phyloP scores from a whole-genome alignment of 306 rosid species.

The Dalbergia cultrata region DNA sequence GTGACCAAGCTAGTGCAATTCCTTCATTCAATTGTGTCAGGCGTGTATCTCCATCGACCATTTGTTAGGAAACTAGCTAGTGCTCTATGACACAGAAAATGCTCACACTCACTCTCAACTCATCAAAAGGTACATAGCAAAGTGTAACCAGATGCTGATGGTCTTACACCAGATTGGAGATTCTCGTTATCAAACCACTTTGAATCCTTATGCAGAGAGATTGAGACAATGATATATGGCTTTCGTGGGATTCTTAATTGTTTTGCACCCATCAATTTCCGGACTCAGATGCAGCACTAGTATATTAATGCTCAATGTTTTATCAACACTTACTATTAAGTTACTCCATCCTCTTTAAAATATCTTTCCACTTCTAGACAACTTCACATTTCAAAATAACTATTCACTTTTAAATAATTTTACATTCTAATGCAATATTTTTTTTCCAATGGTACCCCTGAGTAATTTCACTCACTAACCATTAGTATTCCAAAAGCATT shows the following conservation, averaged over 20 bases:
- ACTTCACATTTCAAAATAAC: no score
- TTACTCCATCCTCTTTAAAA: no score
- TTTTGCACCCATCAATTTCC: constrained; percentile 54
- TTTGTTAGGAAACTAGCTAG: constrained; percentile 44
- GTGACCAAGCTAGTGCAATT: constrained; percentile 33
- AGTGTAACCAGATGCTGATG: constrained; percentile 50
- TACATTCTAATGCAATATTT: no score
- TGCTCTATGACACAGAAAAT: constrained; percentile 42
- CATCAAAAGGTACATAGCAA: constrained; percentile 40
- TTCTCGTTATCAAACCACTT: constrained; percentile 61
- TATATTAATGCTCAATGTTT: constrained; percentile 11
- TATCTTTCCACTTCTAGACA: no score
- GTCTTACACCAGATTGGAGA: constrained; percentile 66
- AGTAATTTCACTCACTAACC: no score
- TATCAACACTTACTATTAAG: neutral
- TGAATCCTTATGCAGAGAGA: constrained; percentile 65
- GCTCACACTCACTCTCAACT: constrained; percentile 9
- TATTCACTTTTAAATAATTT: no score
- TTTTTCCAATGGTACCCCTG: no score
- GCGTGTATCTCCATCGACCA: constrained; percentile 58
- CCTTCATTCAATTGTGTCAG: neutral
- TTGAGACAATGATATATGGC: constrained; percentile 51
- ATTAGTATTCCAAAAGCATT: no score
- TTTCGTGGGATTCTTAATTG: constrained; percentile 55
- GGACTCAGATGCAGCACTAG: constrained; percentile 23